Percentiles rank a stretch among this genome's conserved stretches.
These are phyloP conservation scores for Trichocladium antarcticum DNA, from an alignment of 495 filamentous ascomycete species.

Conservation along the genomic window DNA sequence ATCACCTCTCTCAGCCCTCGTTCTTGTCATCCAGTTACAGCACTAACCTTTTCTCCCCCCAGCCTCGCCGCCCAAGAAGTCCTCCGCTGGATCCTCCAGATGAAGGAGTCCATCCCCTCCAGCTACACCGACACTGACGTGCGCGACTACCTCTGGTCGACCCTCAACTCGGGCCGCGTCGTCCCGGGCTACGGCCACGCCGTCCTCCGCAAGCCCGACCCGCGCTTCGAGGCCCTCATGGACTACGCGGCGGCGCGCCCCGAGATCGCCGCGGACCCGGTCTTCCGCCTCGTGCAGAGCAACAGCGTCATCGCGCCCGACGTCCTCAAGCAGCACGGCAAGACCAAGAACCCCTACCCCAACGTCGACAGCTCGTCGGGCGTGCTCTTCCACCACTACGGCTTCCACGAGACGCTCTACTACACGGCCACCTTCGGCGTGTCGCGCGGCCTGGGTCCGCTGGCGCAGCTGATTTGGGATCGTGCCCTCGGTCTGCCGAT, in stretches of 20 bases:
- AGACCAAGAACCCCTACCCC: slow-evolving; percentile 97
- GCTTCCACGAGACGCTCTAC: slow-evolving; percentile 91
- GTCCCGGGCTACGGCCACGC: slow-evolving; percentile 98
- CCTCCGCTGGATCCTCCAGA: slow-evolving; percentile 85
- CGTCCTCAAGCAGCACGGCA: slow-evolving; percentile 86
- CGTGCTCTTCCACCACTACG: slow-evolving; percentile 93
- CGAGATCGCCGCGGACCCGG: slow-evolving; percentile 73
- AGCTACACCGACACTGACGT: slow-evolving; percentile 70
- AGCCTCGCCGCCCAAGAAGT: slow-evolving; percentile 93
- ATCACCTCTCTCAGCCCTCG: slow-evolving; percentile 8
- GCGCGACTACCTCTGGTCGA: slow-evolving; percentile 80
- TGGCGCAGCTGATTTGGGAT: slow-evolving; percentile 95
- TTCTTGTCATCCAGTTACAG: too few species aligned
- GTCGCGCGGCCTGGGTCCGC: slow-evolving; percentile 75
- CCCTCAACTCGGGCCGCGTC: slow-evolving; percentile 86
- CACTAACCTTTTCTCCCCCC: slow-evolving; percentile 6
- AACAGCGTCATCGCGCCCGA: slow-evolving; percentile 67
- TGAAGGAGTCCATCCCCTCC: slow-evolving; percentile 77
- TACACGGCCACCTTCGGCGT: slow-evolving; percentile 98
- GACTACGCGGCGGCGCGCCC: slow-evolving; percentile 79
- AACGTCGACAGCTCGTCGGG: slow-evolving; percentile 90
- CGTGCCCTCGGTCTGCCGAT: slow-evolving; percentile 90
- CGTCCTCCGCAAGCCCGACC: slow-evolving; percentile 92
- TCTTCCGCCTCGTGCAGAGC: slow-evolving; percentile 87
- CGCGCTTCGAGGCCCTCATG: slow-evolving; percentile 91